phyloP scores from a whole-genome alignment of 2,329 filamentous ascomycete genomes.

The Bipolaris victoriae region DNA sequence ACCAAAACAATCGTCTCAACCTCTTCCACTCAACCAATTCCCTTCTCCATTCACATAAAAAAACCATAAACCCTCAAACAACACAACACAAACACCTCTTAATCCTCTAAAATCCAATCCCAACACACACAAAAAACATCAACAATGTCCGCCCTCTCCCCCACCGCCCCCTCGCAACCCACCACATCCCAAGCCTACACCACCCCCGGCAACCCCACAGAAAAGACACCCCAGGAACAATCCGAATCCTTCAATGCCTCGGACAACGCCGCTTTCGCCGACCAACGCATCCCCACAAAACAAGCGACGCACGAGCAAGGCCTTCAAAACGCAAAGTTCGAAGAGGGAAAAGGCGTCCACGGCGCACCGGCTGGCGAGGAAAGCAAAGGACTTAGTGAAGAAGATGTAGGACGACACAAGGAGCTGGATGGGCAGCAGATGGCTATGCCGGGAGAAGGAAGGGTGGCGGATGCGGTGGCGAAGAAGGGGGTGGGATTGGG shows the following conservation, averaged over 20 bases:
- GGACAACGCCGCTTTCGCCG: slow-evolving; percentile 35
- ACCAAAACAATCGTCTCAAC: slow-evolving; percentile 4
- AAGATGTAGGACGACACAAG: slow-evolving; percentile 52
- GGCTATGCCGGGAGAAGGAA: slow-evolving; percentile 55
- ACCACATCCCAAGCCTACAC: slow-evolving; percentile 54
- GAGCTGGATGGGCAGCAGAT: slow-evolving; percentile 58
- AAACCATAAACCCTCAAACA: not conserved
- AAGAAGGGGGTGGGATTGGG: slow-evolving; percentile 34
- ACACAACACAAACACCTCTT: not conserved
- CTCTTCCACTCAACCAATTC: slow-evolving; percentile 7
- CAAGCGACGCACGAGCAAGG: slow-evolving; percentile 49
- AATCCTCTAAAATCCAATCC: not conserved
- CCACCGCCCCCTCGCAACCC: slow-evolving; percentile 54
- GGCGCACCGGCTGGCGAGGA: slow-evolving; percentile 55
- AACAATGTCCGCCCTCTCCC: slow-evolving; percentile 49
- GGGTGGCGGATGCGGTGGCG: slow-evolving; percentile 52
- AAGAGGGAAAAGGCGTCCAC: slow-evolving; percentile 47
- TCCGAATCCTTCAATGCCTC: slow-evolving; percentile 41
- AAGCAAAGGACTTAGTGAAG: slow-evolving; percentile 45
- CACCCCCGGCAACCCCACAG: slow-evolving; percentile 54
- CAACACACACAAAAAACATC: not conserved
- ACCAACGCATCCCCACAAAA: slow-evolving; percentile 49
- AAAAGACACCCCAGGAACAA: slow-evolving; percentile 51
- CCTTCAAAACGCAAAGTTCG: slow-evolving; percentile 43
- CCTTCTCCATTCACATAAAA: slow-evolving; percentile 5